Evolutionary conservation across 345 rosid species (phyloP).

Genomic region (Populus pruinosa): DNA sequence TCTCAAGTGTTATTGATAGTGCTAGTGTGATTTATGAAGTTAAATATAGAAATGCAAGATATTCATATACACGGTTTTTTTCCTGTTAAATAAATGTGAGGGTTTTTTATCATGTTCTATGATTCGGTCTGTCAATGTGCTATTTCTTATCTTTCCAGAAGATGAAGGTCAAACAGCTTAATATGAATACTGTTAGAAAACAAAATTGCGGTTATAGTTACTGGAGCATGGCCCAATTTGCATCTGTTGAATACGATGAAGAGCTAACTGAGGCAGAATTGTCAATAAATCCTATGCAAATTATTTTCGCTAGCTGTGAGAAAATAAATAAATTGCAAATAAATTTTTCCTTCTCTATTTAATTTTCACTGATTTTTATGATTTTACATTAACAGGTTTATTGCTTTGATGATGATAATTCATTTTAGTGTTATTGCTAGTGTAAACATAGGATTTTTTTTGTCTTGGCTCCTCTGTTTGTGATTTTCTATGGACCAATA

Average conservation of each 20-base stretch:
- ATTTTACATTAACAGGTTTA: background rate
- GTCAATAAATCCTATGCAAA: conserved; percentile 22
- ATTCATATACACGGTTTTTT: background rate
- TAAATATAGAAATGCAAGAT: background rate
- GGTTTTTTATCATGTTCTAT: background rate
- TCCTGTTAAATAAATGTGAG: background rate
- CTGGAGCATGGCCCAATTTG: too few relatives aligned
- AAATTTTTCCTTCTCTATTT: background rate
- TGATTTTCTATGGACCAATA: background rate
- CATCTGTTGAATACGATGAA: conserved; percentile 91
- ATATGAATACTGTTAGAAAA: too few relatives aligned
- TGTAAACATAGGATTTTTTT: background rate
- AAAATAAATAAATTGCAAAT: too few relatives aligned
- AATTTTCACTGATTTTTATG: background rate
- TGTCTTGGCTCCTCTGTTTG: too few relatives aligned
- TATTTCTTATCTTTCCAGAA: background rate
- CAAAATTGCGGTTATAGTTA: too few relatives aligned
- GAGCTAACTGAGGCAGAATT: conserved; percentile 79
- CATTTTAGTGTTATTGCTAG: background rate
- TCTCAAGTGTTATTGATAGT: background rate
- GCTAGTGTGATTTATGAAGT: background rate
- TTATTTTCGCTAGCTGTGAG: too few relatives aligned
- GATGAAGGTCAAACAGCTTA: too few relatives aligned
- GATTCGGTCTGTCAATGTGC: background rate
- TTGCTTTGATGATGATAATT: background rate